phyloP scores from a whole-genome alignment of 805 yeast genomes.

The Cyberlindnera amylophila region DNA sequence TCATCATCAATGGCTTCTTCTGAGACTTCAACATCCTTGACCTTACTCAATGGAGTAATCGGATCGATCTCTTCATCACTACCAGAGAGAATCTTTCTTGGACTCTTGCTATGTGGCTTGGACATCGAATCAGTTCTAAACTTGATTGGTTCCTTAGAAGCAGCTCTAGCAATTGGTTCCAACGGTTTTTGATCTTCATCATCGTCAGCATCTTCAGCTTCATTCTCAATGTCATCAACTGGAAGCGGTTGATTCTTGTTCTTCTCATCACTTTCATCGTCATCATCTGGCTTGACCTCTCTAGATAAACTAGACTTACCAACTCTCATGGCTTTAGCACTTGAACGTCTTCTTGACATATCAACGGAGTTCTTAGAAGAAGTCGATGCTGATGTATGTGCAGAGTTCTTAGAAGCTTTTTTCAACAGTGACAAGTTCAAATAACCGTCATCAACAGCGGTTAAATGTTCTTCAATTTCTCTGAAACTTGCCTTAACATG shows the following conservation, averaged over 20 bases:
- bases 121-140: conserved; percentile 23
- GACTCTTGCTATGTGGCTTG: conserved; percentile 7
- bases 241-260: background rate
- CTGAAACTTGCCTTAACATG: conserved; percentile 34
- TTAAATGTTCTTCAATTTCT: conserved; percentile 52
- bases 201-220: conserved; percentile 13
- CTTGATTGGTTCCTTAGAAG: conserved; percentile 10
- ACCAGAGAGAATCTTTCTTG: background rate
- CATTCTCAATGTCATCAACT: conserved; percentile 12
- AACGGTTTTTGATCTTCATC: conserved; percentile 1
- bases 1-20: conserved; percentile 16
- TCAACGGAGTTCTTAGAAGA: conserved; percentile 13
- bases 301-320: conserved; percentile 26
- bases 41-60: conserved; percentile 14
- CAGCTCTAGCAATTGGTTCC: conserved; percentile 5
- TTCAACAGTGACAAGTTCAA: conserved; percentile 52
- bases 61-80: conserved; percentile 23
- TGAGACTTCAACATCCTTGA: background rate
- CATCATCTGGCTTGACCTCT: conserved; percentile 26
- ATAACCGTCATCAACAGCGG: conserved; percentile 63
- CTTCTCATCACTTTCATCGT: conserved; percentile 14
- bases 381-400: conserved; percentile 15
- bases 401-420: conserved; percentile 35
- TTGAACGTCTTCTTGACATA: conserved; percentile 10
- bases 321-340: conserved; percentile 9